A percentile compares a stretch with the other conserved stretches of the same genome.
Evolutionary conservation across 2,329 filamentous ascomycete genomes (phyloP).

Genomic region (Aureobasidium sp.): DNA sequence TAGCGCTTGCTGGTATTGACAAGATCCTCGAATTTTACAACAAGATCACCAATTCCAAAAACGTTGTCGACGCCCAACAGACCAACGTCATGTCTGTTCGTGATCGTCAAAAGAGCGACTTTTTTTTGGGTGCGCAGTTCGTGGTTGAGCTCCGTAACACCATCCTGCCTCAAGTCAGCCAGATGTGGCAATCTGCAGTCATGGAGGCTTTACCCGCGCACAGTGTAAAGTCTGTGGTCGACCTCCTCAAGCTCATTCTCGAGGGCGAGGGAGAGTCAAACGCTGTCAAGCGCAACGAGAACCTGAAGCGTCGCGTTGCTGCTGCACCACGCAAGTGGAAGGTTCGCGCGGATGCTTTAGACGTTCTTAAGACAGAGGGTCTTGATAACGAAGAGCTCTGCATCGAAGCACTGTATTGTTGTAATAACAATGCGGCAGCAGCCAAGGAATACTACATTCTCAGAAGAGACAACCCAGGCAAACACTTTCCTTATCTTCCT

Average conservation of each 20-base stretch:
- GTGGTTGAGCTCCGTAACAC: conserved; percentile 77
- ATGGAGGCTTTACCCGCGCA: conserved; percentile 72
- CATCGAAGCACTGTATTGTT: conserved; percentile 74
- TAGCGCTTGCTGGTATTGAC: conserved; percentile 41
- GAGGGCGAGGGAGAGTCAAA: conserved; percentile 67
- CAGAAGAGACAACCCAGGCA: conserved; percentile 20
- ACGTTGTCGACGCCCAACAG: conserved; percentile 68
- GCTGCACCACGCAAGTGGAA: conserved; percentile 47
- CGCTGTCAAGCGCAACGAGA: conserved; percentile 57
- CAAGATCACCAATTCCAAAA: conserved; percentile 68
- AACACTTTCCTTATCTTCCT: conserved; percentile 25
- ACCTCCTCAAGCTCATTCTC: conserved; percentile 73
- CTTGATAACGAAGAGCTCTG: conserved; percentile 54
- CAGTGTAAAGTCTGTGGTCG: conserved; percentile 71
- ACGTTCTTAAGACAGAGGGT: conserved; percentile 42
- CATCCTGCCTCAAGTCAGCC: conserved; percentile 66
- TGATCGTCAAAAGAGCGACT: conserved; percentile 51
- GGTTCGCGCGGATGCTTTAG: conserved; percentile 37
- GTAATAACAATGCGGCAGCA: conserved; percentile 56
- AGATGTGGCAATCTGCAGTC: conserved; percentile 79
- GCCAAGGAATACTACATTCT: conserved; percentile 69
- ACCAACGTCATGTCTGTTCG: conserved; percentile 48
- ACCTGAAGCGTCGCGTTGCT: conserved; percentile 43
- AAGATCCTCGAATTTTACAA: conserved; percentile 79
- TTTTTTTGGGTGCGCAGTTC: conserved; percentile 65